Base-by-base conservation (phyloP, 1,284 basidiomycete genomes). In the Cutaneotrichosporon dermatis region DNA sequence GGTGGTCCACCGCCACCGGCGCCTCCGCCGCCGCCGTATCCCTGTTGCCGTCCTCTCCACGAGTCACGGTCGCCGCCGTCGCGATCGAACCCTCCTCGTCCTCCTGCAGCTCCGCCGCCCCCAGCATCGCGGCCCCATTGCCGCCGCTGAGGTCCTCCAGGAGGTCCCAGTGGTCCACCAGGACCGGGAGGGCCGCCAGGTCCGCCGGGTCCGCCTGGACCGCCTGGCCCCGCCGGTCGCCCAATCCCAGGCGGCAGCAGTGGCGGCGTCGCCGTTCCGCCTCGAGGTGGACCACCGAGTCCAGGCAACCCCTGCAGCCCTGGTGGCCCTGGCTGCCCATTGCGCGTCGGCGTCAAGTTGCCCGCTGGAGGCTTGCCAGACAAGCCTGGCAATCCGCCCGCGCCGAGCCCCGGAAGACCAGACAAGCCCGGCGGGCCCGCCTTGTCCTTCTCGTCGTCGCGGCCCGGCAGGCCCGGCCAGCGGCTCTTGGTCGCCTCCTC, bases 111-210 rank as follows among this genome's bases (percentile, higher is more conserved):
- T 6, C 68, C 64, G 7, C 71, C 67, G 34, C 72, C 41, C 25
- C 25, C 6, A 34, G 25, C 67, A 5, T 68, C 62, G 16, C 73
- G 73, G 0, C 73, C 70, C 72, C 69, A 33, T 72, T 45, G 37
- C 25, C 54, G 44, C 11, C 54, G 43, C 11, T 45, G 43, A 2
- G 53, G 53, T 1, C 39, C 39, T 3, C 35, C 42, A 4, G 33
- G 11, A 11, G 34, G 43, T 15, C 11, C 46, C 46, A 34, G 33
- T 13, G 12, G 39, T 40, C 39, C 39, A 40, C 9, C 9, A 2
- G 43, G 50, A 7, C 54, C 54, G 2, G 58, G 58, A 9, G 48
- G 53, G 13, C 50, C 56, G 3, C 54, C 54, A 12, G 34, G 43
- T 15, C 11, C 46, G 33, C n/a, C 13, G 4, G 12, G 39, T 40